Base-by-base conservation (phyloP, 768 basidiomycete genomes). In the Lentinula raphanica region DNA sequence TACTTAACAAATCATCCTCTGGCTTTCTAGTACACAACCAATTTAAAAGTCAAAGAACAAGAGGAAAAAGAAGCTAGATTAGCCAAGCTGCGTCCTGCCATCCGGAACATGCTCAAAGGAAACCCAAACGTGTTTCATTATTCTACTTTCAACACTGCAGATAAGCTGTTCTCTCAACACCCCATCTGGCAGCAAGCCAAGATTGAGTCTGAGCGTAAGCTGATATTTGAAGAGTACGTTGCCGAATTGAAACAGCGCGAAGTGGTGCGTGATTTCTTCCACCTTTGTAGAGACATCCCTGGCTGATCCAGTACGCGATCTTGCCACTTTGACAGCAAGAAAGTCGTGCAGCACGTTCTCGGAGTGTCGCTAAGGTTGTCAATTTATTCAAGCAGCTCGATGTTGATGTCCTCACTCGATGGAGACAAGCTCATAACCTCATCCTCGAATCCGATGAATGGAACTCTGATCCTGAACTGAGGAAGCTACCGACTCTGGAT, bases 201-300 rank as follows among this genome's bases (percentile, higher is more conserved):
- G 66, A 77, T 94, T 31, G 92, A 93, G 69, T 80, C 89, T 5
- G 97, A 99, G 74, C 79, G 95, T 59, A 86, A 76, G 65, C 78
- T 89, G 48, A 84, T 99, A 58, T 95, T 98, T 58, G 93, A 97
- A 56, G 97, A 98, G 71, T 94, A 94, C 66, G 85, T 96, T 3
- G 62, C 79, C 5, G 94, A 94, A 63, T 77, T 98, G 57, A 92
- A 89, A 72, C 83, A 88, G 56, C 86, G 88, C 58, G 95, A 98
- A 77, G 85, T 92, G 80, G 92, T 94, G 66, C 65, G 88, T 79
- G 19, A 19, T 51, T n/a, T n/a, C n/a, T n/a, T 21, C 23, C 13
- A 36, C 3, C 55, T 45, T 23, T 15, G 65, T 17, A 44, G 21
- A 44, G 12, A 23, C 42, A 25, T n/a, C 19, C 21, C 12, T 8